Conservation (phyloP, 2,329 filamentous ascomycete species). For the Paecilomyces niveus region DNA sequence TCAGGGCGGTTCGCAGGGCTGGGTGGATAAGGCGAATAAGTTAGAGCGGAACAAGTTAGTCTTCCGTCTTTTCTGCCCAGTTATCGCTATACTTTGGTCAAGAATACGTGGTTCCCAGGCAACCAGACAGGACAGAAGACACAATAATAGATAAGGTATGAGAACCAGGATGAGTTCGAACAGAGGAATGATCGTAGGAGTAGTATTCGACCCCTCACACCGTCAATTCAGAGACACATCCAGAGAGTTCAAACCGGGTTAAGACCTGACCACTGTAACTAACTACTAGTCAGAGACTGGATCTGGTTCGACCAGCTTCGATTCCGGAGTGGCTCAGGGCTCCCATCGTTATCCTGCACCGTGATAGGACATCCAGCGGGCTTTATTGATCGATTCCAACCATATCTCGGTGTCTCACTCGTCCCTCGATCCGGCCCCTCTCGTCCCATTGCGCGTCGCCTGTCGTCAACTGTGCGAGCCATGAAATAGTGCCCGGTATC, state of each 20-base stretch:
- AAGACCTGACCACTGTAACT: not conserved
- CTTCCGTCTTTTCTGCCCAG: not conserved
- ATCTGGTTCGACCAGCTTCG: not conserved
- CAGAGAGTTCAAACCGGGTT: too few species aligned
- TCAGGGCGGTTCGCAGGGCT: not conserved
- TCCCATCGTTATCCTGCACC: not conserved
- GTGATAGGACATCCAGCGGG: not conserved
- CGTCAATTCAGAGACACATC: not conserved
- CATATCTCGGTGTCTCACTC: slow-evolving; percentile 7
- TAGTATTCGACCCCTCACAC: not conserved
- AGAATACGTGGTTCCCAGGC: not conserved
- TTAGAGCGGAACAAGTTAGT: not conserved
- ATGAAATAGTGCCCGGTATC: not conserved
- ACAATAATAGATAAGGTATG: not conserved
- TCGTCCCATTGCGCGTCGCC: slow-evolving; percentile 19
- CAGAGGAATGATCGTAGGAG: not conserved
- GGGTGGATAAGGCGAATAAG: not conserved
- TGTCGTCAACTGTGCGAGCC: slow-evolving; percentile 14
- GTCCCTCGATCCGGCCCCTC: not conserved
- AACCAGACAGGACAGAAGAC: not conserved
- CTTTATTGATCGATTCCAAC: not conserved
- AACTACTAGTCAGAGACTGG: not conserved
- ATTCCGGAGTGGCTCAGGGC: not conserved
- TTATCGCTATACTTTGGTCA: not conserved
- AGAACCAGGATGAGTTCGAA: not conserved